phyloP scores from a whole-genome alignment of 208 protist genomes.

The Leishmania tarentolae region DNA sequence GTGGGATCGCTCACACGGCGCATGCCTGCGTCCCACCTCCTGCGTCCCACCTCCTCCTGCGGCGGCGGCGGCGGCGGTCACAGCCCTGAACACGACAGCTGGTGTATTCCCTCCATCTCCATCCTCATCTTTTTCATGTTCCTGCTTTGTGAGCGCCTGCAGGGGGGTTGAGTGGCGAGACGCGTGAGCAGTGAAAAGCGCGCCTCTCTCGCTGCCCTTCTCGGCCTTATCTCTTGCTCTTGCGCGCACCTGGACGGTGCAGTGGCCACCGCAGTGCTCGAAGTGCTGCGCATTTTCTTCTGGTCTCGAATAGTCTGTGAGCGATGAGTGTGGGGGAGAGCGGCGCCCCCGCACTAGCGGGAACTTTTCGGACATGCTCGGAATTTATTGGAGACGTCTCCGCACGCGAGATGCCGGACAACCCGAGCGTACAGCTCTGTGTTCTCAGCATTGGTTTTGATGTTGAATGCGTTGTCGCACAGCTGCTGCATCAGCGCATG shows the following conservation, averaged over 20 bases:
- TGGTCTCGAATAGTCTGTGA: not conserved
- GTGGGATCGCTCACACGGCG: not conserved
- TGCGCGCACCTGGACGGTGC: not conserved
- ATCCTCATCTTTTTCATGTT: not conserved
- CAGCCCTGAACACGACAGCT: not conserved
- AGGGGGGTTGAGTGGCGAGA: not conserved
- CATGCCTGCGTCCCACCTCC: too few species aligned
- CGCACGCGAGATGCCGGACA: constrained; percentile 36
- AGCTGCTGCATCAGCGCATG: constrained; percentile 26
- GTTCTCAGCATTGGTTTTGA: constrained; percentile 70
- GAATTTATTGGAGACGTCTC: constrained; percentile 45
- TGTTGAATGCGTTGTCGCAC: constrained; percentile 50
- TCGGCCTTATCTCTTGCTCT: not conserved
- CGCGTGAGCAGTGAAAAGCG: not conserved
- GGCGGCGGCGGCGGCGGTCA: too few species aligned
- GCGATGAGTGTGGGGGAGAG: not conserved
- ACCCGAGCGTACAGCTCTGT: constrained; percentile 63
- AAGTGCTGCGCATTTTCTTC: not conserved
- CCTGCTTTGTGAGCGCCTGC: not conserved
- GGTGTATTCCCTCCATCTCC: not conserved
- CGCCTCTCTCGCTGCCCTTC: not conserved
- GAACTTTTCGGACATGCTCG: constrained; percentile 18
- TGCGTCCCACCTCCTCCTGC: not conserved
- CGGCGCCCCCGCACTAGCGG: not conserved
- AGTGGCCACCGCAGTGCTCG: not conserved